phyloP scores from a whole-genome alignment of 352 stramenopile species.

The Pelagophyceae sp. region DNA sequence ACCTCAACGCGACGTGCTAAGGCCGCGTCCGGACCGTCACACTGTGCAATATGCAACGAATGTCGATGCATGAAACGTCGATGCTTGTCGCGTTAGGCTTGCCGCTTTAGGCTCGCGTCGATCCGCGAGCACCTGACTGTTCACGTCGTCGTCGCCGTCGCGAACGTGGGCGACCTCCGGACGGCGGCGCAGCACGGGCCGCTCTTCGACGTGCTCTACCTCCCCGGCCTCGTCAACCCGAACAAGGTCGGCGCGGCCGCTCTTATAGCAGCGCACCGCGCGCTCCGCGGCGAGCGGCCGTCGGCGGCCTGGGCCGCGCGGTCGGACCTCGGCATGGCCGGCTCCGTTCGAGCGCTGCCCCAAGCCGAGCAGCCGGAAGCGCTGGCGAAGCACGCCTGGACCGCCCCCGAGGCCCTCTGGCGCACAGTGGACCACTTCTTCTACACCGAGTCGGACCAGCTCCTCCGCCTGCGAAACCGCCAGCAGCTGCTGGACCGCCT shows the following conservation, averaged over 20 bases:
- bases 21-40: too few relatives aligned
- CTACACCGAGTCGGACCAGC: slow-evolving; percentile 11
- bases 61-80: too few relatives aligned
- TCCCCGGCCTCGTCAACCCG: neutral
- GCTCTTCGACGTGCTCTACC: slow-evolving; percentile 4
- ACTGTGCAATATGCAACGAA: too few relatives aligned
- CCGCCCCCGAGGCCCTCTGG: too few relatives aligned
- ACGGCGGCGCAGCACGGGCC: neutral
- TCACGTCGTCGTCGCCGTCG: neutral
- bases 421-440: too few relatives aligned
- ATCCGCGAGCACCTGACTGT: neutral
- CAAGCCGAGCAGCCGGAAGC: neutral
- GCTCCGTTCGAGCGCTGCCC: neutral
- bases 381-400: neutral
- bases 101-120: neutral
- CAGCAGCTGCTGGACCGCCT: neutral
- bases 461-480: neutral
- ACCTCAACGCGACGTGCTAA: slow-evolving; percentile 16
- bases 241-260: neutral
- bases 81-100: too few relatives aligned
- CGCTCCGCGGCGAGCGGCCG: neutral
- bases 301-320: neutral
- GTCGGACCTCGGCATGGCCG: neutral
- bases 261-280: neutral
- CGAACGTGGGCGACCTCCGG: neutral